Percentiles rank a stretch among this genome's conserved stretches.
These are phyloP conservation scores for Chytriomyces sp. DNA, from an alignment of 192 early-diverging fungal genomes.

Conservation along the genomic window DNA sequence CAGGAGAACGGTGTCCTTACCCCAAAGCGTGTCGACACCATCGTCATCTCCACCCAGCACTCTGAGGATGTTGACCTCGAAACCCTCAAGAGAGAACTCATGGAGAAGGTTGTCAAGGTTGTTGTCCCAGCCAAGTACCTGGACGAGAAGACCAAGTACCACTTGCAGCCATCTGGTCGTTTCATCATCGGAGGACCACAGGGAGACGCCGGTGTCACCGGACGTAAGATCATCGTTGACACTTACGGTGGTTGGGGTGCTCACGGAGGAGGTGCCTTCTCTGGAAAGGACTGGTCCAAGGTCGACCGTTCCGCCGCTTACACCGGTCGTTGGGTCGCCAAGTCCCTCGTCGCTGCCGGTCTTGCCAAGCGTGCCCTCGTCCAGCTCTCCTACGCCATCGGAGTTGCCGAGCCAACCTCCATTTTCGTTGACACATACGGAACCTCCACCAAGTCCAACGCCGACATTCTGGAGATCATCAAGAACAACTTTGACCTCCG, in stretches of 20 bases:
- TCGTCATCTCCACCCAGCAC: constrained; percentile 98
- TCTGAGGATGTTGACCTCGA: constrained; percentile 84
- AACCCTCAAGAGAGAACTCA: constrained; percentile 81
- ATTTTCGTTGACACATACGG: constrained; percentile 97
- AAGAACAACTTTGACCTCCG: constrained; percentile 99
- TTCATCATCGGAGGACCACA: constrained; percentile 99
- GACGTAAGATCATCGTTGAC: constrained; percentile 93
- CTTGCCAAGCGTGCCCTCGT: constrained; percentile 92
- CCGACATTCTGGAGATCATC: constrained; percentile 91
- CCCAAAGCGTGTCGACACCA: constrained; percentile 93
- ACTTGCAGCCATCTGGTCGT: constrained; percentile 97
- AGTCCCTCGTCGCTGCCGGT: constrained; percentile 92
- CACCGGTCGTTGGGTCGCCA: constrained; percentile 97
- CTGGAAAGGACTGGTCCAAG: constrained; percentile 99
- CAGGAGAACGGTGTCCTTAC: constrained; percentile 92
- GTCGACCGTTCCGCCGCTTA: constrained; percentile 98
- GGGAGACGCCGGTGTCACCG: constrained; percentile 99
- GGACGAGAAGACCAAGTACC: constrained; percentile 88
- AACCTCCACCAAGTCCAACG: constrained; percentile 87
- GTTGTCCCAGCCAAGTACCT: constrained; percentile 93
- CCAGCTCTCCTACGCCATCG: constrained; percentile 98
- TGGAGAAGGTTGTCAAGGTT: constrained; percentile 89
- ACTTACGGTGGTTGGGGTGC: constrained; percentile 94
- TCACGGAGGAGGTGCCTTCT: constrained; percentile 99
- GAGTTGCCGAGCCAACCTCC: constrained; percentile 96